These are phyloP conservation scores for Orbilia blumenaviensis DNA, from an alignment of 2,329 filamentous ascomycete species.

Conservation along the genomic window DNA sequence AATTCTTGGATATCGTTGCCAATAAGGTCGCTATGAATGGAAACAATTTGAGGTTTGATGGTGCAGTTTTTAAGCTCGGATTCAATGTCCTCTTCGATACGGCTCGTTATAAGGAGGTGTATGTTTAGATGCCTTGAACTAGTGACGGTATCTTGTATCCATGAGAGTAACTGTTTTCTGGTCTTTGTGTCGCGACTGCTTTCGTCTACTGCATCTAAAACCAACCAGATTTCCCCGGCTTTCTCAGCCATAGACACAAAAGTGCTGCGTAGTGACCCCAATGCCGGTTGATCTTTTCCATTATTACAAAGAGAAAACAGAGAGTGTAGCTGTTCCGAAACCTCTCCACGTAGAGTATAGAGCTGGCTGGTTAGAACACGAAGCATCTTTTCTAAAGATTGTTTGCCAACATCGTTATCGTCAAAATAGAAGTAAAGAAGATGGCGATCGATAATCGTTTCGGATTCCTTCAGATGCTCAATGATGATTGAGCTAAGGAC, in stretches of 20 bases:
- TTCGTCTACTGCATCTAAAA: slow-evolving; percentile 60
- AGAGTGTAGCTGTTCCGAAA: slow-evolving; percentile 55
- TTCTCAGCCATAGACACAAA: slow-evolving; percentile 58
- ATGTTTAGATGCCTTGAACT: background rate
- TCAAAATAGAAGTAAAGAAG: slow-evolving; percentile 61
- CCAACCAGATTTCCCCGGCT: slow-evolving; percentile 56
- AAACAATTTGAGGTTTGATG: background rate
- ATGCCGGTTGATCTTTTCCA: slow-evolving; percentile 57
- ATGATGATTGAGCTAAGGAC: slow-evolving; percentile 61
- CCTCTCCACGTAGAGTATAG: slow-evolving; percentile 51
- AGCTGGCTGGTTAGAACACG: slow-evolving; percentile 61
- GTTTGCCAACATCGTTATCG: slow-evolving; percentile 62
- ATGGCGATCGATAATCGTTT: background rate
- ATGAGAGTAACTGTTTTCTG: background rate
- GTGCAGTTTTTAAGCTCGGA: background rate
- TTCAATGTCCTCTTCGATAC: background rate
- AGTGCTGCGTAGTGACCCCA: slow-evolving; percentile 55
- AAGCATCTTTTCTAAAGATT: slow-evolving; percentile 59
- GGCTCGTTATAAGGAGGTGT: slow-evolving; percentile 8
- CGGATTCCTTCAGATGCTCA: slow-evolving; percentile 58
- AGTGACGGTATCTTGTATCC: background rate
- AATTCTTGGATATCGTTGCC: slow-evolving; percentile 11
- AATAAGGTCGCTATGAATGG: background rate
- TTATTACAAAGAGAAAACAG: slow-evolving; percentile 57
- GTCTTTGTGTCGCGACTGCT: slow-evolving; percentile 46